A percentile compares a stretch with the other conserved stretches of the same genome.
These are phyloP conservation scores for Collybia sordida DNA, from an alignment of 768 basidiomycete genomes.

Conservation along the genomic window DNA sequence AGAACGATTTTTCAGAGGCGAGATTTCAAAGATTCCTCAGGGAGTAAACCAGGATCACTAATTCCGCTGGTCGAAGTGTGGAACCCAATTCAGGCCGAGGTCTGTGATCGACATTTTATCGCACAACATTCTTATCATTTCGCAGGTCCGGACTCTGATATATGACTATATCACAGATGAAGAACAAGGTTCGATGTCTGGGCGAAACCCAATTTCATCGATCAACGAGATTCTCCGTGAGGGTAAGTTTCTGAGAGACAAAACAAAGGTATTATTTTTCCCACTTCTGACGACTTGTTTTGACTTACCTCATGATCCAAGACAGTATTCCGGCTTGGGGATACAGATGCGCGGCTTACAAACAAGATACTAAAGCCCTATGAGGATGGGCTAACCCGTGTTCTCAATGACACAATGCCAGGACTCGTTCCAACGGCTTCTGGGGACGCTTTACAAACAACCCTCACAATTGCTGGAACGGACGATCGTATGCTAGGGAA, in stretches of 20 bases:
- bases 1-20: conserved; percentile 56
- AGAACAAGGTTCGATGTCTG: conserved; percentile 72
- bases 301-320: conserved; percentile 26
- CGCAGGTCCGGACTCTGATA: conserved; percentile 78
- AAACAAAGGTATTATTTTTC: conserved; percentile 56
- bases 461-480: conserved; percentile 56
- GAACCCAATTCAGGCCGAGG: conserved; percentile 88
- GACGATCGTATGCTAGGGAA: conserved; percentile 75
- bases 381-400: conserved; percentile 82
- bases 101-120: conserved; percentile 26
- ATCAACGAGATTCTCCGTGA: conserved; percentile 93
- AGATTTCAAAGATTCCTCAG: conserved; percentile 87
- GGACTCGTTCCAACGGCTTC: conserved; percentile 79
- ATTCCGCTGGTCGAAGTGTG: conserved; percentile 89
- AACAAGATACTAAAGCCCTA: conserved; percentile 67
- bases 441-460: conserved; percentile 62
- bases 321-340: conserved; percentile 89
- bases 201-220: conserved; percentile 86
- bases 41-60: conserved; percentile 69
- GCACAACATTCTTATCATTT: conserved; percentile 4
- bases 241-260: conserved; percentile 77
- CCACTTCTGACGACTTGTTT: background rate
- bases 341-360: conserved; percentile 78
- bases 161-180: conserved; percentile 93
- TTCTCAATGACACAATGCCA: conserved; percentile 89